These are phyloP conservation scores for Colletotrichum tamarilloi DNA, from an alignment of 2,329 filamentous ascomycete genomes.

Conservation along the genomic window DNA sequence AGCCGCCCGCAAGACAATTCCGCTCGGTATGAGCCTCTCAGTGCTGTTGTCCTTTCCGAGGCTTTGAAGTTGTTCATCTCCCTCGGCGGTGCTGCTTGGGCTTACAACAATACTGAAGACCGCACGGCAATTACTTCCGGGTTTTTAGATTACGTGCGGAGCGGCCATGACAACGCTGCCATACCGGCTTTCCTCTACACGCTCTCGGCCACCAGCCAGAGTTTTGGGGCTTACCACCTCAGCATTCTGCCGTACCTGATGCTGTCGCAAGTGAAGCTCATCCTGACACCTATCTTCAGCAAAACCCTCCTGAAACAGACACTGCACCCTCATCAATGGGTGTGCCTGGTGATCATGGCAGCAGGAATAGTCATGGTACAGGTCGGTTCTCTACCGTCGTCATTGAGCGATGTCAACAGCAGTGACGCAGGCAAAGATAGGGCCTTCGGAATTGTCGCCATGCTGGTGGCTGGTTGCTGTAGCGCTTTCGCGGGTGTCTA, in stretches of 20 bases:
- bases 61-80: not conserved
- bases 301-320: not conserved
- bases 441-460: not conserved
- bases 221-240: constrained; percentile 1
- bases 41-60: not conserved
- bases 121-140: not conserved
- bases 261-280: constrained; percentile 15
- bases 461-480: not conserved
- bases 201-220: not conserved
- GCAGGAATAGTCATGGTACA: not conserved
- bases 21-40: not conserved
- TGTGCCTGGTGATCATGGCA: constrained; percentile 1
- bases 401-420: no score
- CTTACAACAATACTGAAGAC: not conserved
- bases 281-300: constrained; percentile 2
- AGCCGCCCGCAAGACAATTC: not conserved
- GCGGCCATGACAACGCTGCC: not conserved
- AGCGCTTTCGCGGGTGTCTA: not conserved
- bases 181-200: constrained; percentile 10
- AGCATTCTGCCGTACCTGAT: not conserved
- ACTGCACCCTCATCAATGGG: not conserved
- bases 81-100: not conserved
- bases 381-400: not conserved
- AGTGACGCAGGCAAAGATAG: not conserved
- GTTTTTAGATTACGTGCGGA: not conserved